These are phyloP conservation scores for Coemansia sp. DNA, from an alignment of 192 early-diverging fungal genomes.

Conservation along the genomic window DNA sequence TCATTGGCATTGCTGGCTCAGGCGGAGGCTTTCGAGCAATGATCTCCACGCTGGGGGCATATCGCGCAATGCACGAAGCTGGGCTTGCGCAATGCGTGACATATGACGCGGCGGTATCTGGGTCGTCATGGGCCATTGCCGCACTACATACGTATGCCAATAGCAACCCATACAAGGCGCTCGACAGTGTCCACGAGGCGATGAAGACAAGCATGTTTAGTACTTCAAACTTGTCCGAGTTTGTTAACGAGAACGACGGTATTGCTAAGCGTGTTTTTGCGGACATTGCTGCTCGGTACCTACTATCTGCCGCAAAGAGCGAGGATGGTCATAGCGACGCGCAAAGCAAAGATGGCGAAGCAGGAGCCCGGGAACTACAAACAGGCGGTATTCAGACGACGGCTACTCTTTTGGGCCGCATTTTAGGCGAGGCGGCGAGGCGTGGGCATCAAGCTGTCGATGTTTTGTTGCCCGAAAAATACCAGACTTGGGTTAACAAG, in stretches of 20 bases:
- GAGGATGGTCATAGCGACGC: neutral
- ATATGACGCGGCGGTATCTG: constrained; percentile 67
- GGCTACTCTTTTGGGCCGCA: neutral
- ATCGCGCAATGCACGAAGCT: constrained; percentile 63
- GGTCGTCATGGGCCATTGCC: constrained; percentile 42
- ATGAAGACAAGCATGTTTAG: constrained; percentile 63
- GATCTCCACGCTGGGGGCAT: constrained; percentile 69
- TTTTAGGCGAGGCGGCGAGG: constrained; percentile 5
- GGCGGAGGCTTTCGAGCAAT: constrained; percentile 86
- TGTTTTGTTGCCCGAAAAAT: constrained; percentile 13
- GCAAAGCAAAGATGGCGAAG: neutral
- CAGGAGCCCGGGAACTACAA: neutral
- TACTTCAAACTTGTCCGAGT: constrained; percentile 25
- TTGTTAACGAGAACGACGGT: constrained; percentile 32
- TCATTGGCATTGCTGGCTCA: constrained; percentile 70
- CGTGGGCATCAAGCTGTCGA: constrained; percentile 7
- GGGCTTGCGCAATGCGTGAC: constrained; percentile 68
- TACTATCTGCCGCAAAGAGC: constrained; percentile 12
- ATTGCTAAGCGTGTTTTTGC: constrained; percentile 47
- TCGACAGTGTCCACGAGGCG: constrained; percentile 57
- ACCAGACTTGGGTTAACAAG: neutral
- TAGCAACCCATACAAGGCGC: constrained; percentile 40
- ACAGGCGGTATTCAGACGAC: neutral
- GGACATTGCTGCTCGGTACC: constrained; percentile 45
- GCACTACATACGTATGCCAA: constrained; percentile 40